Conservation (phyloP, 2,329 filamentous ascomycete genomes). For the Coniochaeta prunicola region DNA sequence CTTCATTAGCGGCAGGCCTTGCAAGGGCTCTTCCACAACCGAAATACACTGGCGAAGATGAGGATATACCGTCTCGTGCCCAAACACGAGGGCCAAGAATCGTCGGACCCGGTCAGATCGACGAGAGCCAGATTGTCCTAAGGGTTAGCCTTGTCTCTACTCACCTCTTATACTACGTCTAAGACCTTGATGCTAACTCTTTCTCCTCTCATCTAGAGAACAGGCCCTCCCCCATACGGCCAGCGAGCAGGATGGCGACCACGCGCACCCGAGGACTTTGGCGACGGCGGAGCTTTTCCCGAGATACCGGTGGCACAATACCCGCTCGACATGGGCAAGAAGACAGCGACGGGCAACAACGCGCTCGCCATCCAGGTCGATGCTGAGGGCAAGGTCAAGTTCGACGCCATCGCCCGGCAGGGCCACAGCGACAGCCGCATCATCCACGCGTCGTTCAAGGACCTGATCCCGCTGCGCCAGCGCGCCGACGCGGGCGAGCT, state of each 20-base stretch:
- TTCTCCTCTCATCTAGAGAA: conserved; percentile 44
- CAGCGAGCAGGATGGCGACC: conserved; percentile 87
- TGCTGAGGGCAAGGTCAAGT: conserved; percentile 86
- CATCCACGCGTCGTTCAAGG: conserved; percentile 93
- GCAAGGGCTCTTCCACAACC: conserved; percentile 79
- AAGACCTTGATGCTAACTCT: conserved; percentile 6
- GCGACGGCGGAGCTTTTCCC: conserved; percentile 92
- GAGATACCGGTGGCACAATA: conserved; percentile 93
- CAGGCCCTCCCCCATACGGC: conserved; percentile 81
- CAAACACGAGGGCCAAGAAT: conserved; percentile 77
- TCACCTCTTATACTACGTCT: neutral
- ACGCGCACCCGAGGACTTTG: conserved; percentile 82
- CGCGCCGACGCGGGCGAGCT: conserved; percentile 90
- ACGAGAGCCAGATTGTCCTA: conserved; percentile 79
- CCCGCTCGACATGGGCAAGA: conserved; percentile 88
- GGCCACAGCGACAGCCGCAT: conserved; percentile 80
- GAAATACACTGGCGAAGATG: conserved; percentile 84
- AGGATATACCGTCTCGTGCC: conserved; percentile 65
- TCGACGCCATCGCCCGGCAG: conserved; percentile 86
- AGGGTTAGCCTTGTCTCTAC: conserved; percentile 40
- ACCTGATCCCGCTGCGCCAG: conserved; percentile 88
- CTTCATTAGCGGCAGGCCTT: conserved; percentile 63
- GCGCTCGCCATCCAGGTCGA: conserved; percentile 91
- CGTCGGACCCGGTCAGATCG: conserved; percentile 69
- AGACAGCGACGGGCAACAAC: conserved; percentile 74